Evolutionary conservation across 108 stramenopile species (phyloP).

Genomic region (Nannochloropsis salina): DNA sequence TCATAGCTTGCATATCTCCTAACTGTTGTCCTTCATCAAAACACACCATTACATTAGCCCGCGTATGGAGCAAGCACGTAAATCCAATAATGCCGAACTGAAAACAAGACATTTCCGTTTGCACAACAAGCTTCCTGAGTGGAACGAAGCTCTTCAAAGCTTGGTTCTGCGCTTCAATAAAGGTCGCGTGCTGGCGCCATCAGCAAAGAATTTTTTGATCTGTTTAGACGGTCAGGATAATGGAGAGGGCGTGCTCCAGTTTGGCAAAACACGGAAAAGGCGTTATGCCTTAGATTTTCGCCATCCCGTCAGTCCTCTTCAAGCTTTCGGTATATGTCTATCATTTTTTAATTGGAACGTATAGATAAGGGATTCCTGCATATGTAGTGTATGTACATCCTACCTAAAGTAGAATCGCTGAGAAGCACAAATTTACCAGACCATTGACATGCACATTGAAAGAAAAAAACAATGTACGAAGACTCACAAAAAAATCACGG

Average conservation of each 20-base stretch:
- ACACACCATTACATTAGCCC: neutral
- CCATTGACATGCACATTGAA: no score
- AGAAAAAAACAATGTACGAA: no score
- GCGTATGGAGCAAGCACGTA: neutral
- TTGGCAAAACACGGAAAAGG: neutral
- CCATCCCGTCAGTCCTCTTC: neutral
- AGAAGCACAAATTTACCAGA: no score
- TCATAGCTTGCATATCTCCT: neutral
- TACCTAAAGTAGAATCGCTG: no score
- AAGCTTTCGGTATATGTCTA: slow-evolving; percentile 6
- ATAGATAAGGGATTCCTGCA: neutral
- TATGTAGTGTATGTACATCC: no score
- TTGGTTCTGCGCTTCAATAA: neutral
- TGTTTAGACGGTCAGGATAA: neutral
- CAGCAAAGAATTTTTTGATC: neutral
- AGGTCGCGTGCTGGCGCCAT: neutral
- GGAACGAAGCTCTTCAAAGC: slow-evolving; percentile 8
- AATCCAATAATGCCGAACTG: neutral
- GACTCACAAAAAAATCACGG: no score
- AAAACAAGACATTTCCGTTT: neutral
- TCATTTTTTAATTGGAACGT: neutral
- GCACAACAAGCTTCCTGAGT: neutral
- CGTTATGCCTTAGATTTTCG: neutral
- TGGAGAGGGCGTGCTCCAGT: neutral
- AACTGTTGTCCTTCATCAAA: neutral